Evolutionary conservation across 2,329 filamentous ascomycete genomes (phyloP).

Genomic region (Stachybotrys echinatus): DNA sequence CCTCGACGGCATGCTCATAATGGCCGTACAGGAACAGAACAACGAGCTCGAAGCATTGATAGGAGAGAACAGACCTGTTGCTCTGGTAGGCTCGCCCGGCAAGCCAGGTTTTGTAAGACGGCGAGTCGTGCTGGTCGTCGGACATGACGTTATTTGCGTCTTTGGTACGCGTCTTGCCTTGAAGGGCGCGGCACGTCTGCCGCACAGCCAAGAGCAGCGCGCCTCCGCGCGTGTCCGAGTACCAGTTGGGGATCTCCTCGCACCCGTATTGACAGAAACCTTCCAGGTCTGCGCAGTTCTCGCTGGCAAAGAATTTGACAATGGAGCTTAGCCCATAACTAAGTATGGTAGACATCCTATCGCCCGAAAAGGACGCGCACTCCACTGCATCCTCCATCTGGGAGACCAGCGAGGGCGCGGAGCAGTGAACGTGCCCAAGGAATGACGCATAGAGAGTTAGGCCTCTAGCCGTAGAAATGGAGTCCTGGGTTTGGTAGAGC

Average conservation of each 20-base stretch:
- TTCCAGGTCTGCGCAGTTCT: constrained; percentile 65
- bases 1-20: constrained; percentile 52
- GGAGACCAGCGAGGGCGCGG: constrained; percentile 51
- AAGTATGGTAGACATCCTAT: constrained; percentile 66
- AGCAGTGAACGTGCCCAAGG: constrained; percentile 62
- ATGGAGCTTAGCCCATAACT: constrained; percentile 64
- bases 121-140: constrained; percentile 60
- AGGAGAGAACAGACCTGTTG: constrained; percentile 60
- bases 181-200: constrained; percentile 63
- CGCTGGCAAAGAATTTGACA: constrained; percentile 64
- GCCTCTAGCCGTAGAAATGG: constrained; percentile 62
- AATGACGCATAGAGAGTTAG: constrained; percentile 66
- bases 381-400: constrained; percentile 64
- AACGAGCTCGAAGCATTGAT: constrained; percentile 62
- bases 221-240: constrained; percentile 65
- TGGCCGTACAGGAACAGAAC: constrained; percentile 59
- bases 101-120: constrained; percentile 55
- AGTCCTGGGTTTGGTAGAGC: constrained; percentile 56
- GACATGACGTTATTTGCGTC: constrained; percentile 54
- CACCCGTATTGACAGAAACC: constrained; percentile 66
- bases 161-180: constrained; percentile 62
- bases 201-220: constrained; percentile 61
- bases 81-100: constrained; percentile 48
- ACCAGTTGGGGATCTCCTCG: constrained; percentile 69
- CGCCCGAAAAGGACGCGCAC: constrained; percentile 59